Evolutionary conservation across 2,329 filamentous ascomycete species (phyloP).

Genomic region (Aspergillus aculeatinus): DNA sequence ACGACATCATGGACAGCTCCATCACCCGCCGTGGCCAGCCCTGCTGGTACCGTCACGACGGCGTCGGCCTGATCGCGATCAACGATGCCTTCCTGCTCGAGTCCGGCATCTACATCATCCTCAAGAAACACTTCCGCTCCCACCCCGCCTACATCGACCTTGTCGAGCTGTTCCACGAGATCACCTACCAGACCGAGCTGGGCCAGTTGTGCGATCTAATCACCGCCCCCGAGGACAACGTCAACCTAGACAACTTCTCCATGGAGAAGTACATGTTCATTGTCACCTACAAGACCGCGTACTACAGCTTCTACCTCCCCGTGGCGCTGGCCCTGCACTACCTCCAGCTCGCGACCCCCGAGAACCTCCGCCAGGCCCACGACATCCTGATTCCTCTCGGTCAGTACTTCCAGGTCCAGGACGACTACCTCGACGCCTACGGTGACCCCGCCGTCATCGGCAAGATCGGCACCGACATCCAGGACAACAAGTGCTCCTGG

Average conservation of each 20-base stretch:
- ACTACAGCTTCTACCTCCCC: constrained; percentile 98
- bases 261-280: constrained; percentile 94
- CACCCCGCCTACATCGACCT: constrained; percentile 89
- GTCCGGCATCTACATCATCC: constrained; percentile 79
- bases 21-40: constrained; percentile 92
- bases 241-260: constrained; percentile 93
- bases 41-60: constrained; percentile 91
- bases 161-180: constrained; percentile 94
- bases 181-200: constrained; percentile 89
- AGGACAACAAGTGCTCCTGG: constrained; percentile 99
- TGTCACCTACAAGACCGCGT: constrained; percentile 98
- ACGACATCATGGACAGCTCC: constrained; percentile 97
- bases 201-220: constrained; percentile 93
- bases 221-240: constrained; percentile 89
- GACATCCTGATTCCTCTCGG: constrained; percentile 95
- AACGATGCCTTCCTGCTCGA: constrained; percentile 98
- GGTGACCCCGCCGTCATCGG: constrained; percentile 89
- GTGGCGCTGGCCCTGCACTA: constrained; percentile 87
- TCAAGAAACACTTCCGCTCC: constrained; percentile 89
- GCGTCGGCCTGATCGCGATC: constrained; percentile 94
- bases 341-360: constrained; percentile 76
- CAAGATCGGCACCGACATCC: constrained; percentile 98
- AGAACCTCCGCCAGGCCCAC: constrained; percentile 85
- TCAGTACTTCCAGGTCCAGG: constrained; percentile 98
- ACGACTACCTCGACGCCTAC: constrained; percentile 98